phyloP scores from a whole-genome alignment of 2,329 filamentous ascomycete species.

The Ambrosiella xylebori region DNA sequence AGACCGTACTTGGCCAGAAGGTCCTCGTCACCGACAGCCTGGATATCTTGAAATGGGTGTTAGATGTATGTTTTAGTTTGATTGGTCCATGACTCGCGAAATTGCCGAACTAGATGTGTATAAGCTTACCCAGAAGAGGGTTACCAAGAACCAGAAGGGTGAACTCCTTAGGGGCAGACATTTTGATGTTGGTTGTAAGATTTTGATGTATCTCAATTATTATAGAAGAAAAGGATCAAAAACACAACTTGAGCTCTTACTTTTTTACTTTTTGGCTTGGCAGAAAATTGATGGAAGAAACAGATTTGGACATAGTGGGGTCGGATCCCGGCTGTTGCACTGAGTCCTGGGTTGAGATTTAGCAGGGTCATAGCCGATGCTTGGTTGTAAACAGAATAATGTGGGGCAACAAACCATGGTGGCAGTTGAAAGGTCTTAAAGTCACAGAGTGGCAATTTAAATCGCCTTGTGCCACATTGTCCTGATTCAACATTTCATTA shows the following conservation, averaged over 20 bases:
- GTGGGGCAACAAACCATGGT: too few relatives aligned
- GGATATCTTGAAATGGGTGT: constrained; percentile 50
- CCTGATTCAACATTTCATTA: neutral
- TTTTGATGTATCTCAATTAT: neutral
- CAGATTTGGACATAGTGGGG: constrained; percentile 1
- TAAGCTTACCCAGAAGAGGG: constrained; percentile 72
- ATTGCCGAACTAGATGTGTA: neutral
- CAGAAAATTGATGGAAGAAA: neutral
- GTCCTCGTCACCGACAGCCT: constrained; percentile 64
- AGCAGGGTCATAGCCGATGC: constrained; percentile 1
- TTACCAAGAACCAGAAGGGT: constrained; percentile 91
- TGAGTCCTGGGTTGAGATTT: neutral
- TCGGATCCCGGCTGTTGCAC: neutral
- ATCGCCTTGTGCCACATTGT: neutral
- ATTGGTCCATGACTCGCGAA: neutral
- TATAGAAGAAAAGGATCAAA: neutral
- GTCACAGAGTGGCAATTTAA: neutral
- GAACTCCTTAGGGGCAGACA: constrained; percentile 65
- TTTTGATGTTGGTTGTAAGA: constrained; percentile 24
- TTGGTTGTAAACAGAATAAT: neutral
- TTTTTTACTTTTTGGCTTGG: neutral
- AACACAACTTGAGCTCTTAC: neutral
- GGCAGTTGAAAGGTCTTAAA: too few relatives aligned
- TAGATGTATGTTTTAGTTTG: neutral
- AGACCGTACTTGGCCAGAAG: constrained; percentile 84